A percentile compares a stretch with the other conserved stretches of the same genome.
phyloP scores from a whole-genome alignment of 2,329 filamentous ascomycete species.

The Colletotrichum sp. region DNA sequence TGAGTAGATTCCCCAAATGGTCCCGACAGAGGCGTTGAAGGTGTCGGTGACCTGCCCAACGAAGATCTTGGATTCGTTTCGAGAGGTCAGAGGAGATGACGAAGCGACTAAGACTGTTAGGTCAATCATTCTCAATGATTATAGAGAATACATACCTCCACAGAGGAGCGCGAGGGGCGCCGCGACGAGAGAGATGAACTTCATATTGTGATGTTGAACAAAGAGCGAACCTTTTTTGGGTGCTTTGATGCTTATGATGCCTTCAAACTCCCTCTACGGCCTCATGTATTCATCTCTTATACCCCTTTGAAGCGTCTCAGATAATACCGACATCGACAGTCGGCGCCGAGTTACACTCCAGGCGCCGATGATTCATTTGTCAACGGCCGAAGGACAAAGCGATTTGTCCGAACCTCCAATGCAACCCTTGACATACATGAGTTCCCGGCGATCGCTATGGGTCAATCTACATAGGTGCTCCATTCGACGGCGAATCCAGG shows the following conservation, averaged over 20 bases:
- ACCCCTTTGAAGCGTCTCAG: accelerated
- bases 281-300: background rate
- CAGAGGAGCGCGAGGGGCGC: background rate
- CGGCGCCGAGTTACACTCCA: background rate
- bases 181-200: background rate
- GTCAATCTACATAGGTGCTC: accelerated
- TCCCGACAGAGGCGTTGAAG: background rate
- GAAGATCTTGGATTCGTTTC: background rate
- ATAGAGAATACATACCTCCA: background rate
- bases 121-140: background rate
- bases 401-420: background rate
- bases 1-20: background rate
- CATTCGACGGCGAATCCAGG: background rate
- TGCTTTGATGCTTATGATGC: background rate
- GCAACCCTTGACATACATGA: background rate
- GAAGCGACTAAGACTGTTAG: background rate
- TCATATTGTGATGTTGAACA: background rate
- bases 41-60: background rate
- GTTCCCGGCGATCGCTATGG: background rate
- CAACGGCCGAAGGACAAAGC: background rate
- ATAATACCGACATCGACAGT: background rate
- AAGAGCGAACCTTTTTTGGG: background rate
- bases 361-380: background rate
- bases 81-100: background rate
- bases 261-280: accelerated